Conservation (phyloP, 192 early-diverging fungal species). For the Mortierella hygrophila region DNA sequence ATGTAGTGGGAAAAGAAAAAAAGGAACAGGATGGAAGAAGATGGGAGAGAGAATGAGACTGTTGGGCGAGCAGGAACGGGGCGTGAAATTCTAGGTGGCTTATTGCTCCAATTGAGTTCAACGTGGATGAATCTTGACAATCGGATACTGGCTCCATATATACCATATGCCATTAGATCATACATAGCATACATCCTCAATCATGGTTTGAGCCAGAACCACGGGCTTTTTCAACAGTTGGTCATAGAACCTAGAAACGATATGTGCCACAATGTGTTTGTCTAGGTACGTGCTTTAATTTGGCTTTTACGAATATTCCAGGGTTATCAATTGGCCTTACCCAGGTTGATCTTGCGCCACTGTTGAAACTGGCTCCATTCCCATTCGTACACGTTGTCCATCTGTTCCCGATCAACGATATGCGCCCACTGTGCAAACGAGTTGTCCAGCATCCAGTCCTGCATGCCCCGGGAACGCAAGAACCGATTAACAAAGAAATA, state of each 20-base stretch:
- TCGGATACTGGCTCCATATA: no score
- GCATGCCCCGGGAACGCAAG: slow-evolving; percentile 56
- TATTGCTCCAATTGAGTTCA: neutral
- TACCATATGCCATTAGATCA: no score
- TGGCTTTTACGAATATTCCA: no score
- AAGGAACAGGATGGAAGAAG: slow-evolving; percentile 3
- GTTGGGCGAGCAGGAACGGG: neutral
- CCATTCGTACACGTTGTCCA: slow-evolving; percentile 41
- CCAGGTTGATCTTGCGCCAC: slow-evolving; percentile 35
- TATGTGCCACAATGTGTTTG: no score
- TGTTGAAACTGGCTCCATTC: slow-evolving; percentile 47
- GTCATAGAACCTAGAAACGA: no score
- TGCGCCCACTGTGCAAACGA: slow-evolving; percentile 25
- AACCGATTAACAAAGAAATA: slow-evolving; percentile 59
- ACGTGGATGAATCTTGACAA: neutral
- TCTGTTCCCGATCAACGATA: slow-evolving; percentile 34
- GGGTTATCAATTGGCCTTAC: slow-evolving; percentile 14
- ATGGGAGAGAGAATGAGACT: neutral
- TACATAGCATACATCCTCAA: neutral
- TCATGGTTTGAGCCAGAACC: neutral
- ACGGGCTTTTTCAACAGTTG: no score
- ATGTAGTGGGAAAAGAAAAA: neutral
- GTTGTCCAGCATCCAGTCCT: slow-evolving; percentile 53
- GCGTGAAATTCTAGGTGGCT: neutral
- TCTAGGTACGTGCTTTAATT: no score